Base-by-base conservation (phyloP, 495 filamentous ascomycete genomes). In the Penicillium canescens region DNA sequence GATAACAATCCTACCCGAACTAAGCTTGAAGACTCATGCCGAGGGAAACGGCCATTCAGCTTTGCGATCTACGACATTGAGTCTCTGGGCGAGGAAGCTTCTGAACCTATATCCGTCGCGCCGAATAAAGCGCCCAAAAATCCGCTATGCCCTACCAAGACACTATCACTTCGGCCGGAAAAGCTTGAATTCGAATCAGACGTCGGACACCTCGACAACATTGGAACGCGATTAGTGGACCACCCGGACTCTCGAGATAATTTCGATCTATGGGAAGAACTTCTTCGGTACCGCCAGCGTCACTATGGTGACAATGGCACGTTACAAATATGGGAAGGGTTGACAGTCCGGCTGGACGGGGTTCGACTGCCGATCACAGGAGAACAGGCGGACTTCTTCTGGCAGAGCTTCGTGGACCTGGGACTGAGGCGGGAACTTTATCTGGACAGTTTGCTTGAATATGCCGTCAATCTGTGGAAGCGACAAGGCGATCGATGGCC, bases 261-360 rank as follows among this genome's bases (percentile, higher is more conserved):
- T 60, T 76, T 84, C 48, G 62, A 71, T 12, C 70, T 90, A 10
- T 92, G 88, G 88, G 72, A 79, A 13, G 80, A 83, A 52, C 69
- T 90, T 21, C 69, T 92, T 16, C 74, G 79, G 31, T 86, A 82
- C 57, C 75, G 82, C 34, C 76, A 81, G 55, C 79, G 86, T 11
- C 71, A 78, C 39, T 75, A 89, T 67, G 86, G 86, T 2, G 60
- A 77, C 21, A 54, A 70, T 14, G 89, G 89, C 0, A 79, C 84
- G 3, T 31, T 72, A 13, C 72, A 74, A 35, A 85, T 91, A 35
- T 94, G 86, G 83, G 67, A 78, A 46, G 82, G 78, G 3, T 68
- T 92, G 52, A 76, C 77, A 20, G 56, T 66, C 10, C 72, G 77
- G 16, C 51, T 83, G 23, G 68, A 62, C 35, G 67, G 55, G 0